phyloP scores from a whole-genome alignment of 106 monocot genomes.

The Vanilla planifolia region DNA sequence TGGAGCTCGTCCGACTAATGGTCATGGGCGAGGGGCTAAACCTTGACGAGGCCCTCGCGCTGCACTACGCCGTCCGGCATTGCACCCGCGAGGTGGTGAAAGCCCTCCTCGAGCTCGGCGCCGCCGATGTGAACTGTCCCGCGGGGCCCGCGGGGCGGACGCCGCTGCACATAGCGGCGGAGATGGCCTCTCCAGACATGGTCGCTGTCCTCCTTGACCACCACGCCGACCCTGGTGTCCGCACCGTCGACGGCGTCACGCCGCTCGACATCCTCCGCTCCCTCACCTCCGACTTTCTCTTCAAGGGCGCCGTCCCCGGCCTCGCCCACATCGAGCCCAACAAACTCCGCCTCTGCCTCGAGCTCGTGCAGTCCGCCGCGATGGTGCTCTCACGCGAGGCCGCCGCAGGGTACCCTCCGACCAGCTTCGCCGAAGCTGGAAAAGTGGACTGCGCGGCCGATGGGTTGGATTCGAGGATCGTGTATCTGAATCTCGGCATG shows the following conservation, averaged over 20 bases:
- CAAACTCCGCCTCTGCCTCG: constrained; percentile 95
- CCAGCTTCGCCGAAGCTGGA: too few species aligned
- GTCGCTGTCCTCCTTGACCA: constrained; percentile 92
- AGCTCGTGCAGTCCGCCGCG: constrained; percentile 89
- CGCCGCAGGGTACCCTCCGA: too few species aligned
- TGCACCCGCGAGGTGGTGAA: constrained; percentile 93
- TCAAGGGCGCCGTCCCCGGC: constrained; percentile 92
- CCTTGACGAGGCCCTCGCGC: constrained; percentile 83
- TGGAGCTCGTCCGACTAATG: constrained; percentile 94
- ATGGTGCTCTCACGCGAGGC: constrained; percentile 83
- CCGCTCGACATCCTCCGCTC: constrained; percentile 87
- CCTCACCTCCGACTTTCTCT: constrained; percentile 96
- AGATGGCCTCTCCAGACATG: constrained; percentile 98
- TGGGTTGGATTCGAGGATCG: constrained; percentile 89
- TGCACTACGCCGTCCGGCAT: constrained; percentile 88
- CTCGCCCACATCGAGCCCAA: constrained; percentile 94
- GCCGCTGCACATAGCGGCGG: constrained; percentile 79
- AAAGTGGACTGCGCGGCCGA: too few species aligned
- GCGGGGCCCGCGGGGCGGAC: constrained; percentile 79
- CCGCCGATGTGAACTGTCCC: constrained; percentile 87
- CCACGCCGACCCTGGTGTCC: constrained; percentile 89
- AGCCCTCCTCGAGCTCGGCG: constrained; percentile 86
- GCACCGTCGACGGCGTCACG: constrained; percentile 86
- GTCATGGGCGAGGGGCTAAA: constrained; percentile 97
- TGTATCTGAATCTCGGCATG: constrained; percentile 89